Evolutionary conservation across 2,329 filamentous ascomycete species (phyloP).

Genomic region (Aureobasidium pullulans): DNA sequence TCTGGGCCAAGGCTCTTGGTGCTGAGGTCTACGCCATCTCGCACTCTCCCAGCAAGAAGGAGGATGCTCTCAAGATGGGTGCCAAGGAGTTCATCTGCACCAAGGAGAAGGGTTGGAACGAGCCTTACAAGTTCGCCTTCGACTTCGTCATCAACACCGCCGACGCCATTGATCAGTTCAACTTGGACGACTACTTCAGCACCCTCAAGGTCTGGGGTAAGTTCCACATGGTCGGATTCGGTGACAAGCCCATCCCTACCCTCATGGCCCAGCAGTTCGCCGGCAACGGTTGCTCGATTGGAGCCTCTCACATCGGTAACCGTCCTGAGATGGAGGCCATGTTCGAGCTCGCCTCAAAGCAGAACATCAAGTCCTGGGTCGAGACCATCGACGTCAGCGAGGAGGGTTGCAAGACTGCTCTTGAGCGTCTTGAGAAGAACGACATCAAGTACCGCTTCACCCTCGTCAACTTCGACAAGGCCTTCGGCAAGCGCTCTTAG

Average conservation of each 20-base stretch:
- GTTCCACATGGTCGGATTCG: constrained; percentile 74
- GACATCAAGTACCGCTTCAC: constrained; percentile 63
- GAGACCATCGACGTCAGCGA: constrained; percentile 65
- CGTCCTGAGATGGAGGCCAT: constrained; percentile 44
- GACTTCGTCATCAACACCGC: constrained; percentile 73
- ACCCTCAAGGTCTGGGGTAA: constrained; percentile 74
- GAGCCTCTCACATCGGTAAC: constrained; percentile 45
- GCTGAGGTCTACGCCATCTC: constrained; percentile 57
- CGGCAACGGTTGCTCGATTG: constrained; percentile 56
- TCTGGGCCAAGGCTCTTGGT: constrained; percentile 46
- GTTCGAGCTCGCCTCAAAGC: constrained; percentile 43
- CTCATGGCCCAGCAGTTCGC: constrained; percentile 70
- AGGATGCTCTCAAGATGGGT: constrained; percentile 52
- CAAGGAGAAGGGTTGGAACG: constrained; percentile 51
- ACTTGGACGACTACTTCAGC: constrained; percentile 64
- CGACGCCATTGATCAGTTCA: constrained; percentile 61
- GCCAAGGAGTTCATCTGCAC: constrained; percentile 55
- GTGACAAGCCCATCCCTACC: constrained; percentile 64
- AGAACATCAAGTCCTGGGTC: constrained; percentile 48
- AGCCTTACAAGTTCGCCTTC: constrained; percentile 53
- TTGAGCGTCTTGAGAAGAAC: constrained; percentile 61
- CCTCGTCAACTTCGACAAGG: constrained; percentile 60
- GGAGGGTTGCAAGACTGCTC: constrained; percentile 61
- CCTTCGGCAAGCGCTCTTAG: constrained; percentile 47
- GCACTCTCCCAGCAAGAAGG: constrained; percentile 52